A percentile compares a stretch with the other conserved stretches of the same genome.
These are phyloP conservation scores for Colletotrichum scovillei DNA, from an alignment of 2,329 filamentous ascomycete species.

Conservation along the genomic window DNA sequence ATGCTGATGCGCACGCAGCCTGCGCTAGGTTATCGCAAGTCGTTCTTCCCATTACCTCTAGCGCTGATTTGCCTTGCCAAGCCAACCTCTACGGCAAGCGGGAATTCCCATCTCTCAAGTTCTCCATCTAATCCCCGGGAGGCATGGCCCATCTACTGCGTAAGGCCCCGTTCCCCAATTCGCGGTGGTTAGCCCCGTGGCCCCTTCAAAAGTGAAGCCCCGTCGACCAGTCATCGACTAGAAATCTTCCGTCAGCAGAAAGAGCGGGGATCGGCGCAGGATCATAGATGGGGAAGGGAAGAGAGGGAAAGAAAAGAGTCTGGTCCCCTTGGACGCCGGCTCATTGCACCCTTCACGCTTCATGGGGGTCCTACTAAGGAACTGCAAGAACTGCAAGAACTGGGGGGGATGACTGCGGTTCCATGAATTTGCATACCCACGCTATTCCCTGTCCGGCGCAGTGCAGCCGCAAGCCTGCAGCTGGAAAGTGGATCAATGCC, in stretches of 20 bases:
- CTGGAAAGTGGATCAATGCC: conserved; percentile 27
- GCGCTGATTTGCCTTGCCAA: conserved; percentile 8
- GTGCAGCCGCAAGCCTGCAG: conserved; percentile 34
- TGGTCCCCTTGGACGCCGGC: background rate
- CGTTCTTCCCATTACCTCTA: background rate
- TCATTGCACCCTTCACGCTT: background rate
- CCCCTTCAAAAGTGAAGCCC: background rate
- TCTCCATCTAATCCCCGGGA: conserved; percentile 15
- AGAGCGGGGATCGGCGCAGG: conserved; percentile 16
- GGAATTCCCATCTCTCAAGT: conserved; percentile 22
- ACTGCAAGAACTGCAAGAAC: conserved; percentile 16
- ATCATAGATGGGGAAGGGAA: too few species aligned
- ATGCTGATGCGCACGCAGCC: background rate
- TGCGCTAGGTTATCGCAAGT: conserved; percentile 1
- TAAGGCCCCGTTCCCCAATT: conserved; percentile 1
- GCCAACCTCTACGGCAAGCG: conserved; percentile 12
- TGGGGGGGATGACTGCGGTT: conserved; percentile 27
- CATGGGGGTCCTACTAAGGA: background rate
- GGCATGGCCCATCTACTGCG: conserved; percentile 17
- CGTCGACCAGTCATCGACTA: conserved; percentile 16
- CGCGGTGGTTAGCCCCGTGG: conserved; percentile 8
- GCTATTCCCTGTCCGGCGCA: conserved; percentile 32
- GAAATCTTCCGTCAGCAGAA: conserved; percentile 23
- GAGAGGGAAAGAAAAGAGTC: background rate
- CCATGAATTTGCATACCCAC: conserved; percentile 13